Conservation (phyloP, 495 filamentous ascomycete genomes). For the Neurospora sp. region DNA sequence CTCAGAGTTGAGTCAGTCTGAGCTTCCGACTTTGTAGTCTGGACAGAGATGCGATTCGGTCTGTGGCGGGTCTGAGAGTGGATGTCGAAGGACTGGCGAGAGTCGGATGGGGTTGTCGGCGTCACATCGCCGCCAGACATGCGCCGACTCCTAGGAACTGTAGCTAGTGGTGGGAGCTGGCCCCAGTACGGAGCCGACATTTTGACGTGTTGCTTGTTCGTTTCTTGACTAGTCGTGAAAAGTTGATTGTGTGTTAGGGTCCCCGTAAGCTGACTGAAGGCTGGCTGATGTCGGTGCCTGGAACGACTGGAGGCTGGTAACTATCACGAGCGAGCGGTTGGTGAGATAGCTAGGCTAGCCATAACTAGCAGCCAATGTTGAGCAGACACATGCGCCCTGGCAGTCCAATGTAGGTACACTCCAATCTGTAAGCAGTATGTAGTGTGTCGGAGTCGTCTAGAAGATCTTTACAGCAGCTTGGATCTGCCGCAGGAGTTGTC, state of each 20-base stretch:
- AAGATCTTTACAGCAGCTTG: background rate
- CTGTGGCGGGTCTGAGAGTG: constrained; percentile 20
- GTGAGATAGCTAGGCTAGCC: background rate
- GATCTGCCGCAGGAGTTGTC: background rate
- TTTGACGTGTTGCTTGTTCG: constrained; percentile 16
- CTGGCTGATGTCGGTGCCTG: background rate
- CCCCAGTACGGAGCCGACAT: constrained; percentile 37
- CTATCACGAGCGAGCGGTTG: background rate
- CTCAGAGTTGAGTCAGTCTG: constrained; percentile 41
- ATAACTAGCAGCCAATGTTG: constrained; percentile 28
- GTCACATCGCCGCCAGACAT: constrained; percentile 31
- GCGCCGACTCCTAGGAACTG: constrained; percentile 24
- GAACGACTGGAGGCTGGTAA: constrained; percentile 1
- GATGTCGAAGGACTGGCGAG: constrained; percentile 34
- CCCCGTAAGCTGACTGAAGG: background rate
- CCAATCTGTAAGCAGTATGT: background rate
- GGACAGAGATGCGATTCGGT: constrained; percentile 31
- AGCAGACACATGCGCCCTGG: constrained; percentile 35
- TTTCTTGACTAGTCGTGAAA: constrained; percentile 4
- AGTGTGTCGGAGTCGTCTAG: background rate
- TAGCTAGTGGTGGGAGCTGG: constrained; percentile 26
- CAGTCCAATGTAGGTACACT: constrained; percentile 12
- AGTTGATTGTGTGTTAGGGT: background rate
- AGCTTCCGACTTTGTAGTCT: constrained; percentile 37
- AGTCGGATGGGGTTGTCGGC: constrained; percentile 17